Percentiles rank a stretch among this genome's conserved stretches.
These are phyloP conservation scores for Nyssa sinensis DNA, from an alignment of 148 eudicot genomes.

Conservation along the genomic window DNA sequence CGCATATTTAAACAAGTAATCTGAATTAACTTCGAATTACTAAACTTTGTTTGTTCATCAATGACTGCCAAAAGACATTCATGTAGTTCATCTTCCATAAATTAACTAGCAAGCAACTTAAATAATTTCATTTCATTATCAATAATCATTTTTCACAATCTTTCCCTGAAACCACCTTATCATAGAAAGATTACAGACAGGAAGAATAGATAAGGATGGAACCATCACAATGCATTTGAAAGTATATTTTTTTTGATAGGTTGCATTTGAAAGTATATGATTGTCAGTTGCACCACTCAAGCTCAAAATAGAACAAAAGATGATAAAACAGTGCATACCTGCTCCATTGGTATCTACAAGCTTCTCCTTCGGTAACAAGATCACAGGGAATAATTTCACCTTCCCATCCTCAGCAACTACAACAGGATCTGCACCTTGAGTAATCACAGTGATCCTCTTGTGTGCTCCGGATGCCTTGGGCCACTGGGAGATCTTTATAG, in stretches of 20 bases:
- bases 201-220: too few relatives aligned
- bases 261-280: too few relatives aligned
- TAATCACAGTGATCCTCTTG: conserved; percentile 75
- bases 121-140: too few relatives aligned
- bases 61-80: not conserved
- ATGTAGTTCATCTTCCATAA: not conserved
- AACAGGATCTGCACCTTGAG: conserved; percentile 97
- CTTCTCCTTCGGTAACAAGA: conserved; percentile 75
- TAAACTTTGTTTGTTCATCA: not conserved
- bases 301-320: not conserved
- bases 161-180: too few relatives aligned
- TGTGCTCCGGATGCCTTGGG: conserved; percentile 67
- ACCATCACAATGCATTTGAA: too few relatives aligned
- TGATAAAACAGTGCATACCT: conserved; percentile 41
- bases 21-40: not conserved
- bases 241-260: too few relatives aligned
- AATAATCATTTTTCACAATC: too few relatives aligned
- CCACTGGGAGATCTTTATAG: conserved; percentile 63
- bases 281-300: too few relatives aligned
- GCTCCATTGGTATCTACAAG: conserved; percentile 96
- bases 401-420: conserved; percentile 89
- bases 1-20: not conserved
- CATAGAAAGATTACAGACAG: too few relatives aligned
- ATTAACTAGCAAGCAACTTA: not conserved
- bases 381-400: conserved; percentile 68